Conservation (phyloP, 2,329 filamentous ascomycete species). For the Neurospora sp. region DNA sequence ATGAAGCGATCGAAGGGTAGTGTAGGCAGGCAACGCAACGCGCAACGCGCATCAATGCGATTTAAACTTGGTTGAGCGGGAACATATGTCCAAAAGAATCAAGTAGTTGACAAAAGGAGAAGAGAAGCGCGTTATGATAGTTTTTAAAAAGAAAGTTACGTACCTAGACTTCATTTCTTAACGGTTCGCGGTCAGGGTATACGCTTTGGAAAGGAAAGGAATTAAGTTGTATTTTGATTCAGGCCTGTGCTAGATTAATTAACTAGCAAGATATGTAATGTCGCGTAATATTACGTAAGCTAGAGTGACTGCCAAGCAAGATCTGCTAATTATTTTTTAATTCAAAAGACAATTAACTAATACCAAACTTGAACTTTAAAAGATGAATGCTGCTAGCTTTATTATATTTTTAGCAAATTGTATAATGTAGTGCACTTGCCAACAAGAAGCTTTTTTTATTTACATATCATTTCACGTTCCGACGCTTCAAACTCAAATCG, state of each 20-base stretch:
- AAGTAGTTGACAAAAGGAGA: background rate
- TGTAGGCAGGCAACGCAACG: background rate
- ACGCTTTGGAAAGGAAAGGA: background rate
- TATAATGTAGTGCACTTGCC: too few relatives aligned
- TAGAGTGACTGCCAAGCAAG: rapidly evolving
- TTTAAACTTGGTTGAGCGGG: background rate
- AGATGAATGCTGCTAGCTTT: too few relatives aligned
- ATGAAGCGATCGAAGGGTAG: background rate
- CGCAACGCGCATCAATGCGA: background rate
- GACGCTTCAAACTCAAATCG: too few relatives aligned
- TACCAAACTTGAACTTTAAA: too few relatives aligned
- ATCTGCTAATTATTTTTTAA: background rate
- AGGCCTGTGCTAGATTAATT: background rate
- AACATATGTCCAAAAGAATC: background rate
- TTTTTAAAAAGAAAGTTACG: background rate
- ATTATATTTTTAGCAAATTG: too few relatives aligned
- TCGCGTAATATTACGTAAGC: background rate
- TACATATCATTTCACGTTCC: background rate
- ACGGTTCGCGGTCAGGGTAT: background rate
- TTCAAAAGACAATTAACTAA: too few relatives aligned
- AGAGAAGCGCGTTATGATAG: background rate
- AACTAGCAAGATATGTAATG: background rate
- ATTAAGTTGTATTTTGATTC: background rate
- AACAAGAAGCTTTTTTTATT: background rate
- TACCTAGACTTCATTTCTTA: background rate